Percentiles rank a stretch among this genome's conserved stretches.
Conservation (phyloP, 352 stramenopile species). For the Globisporangium rhizosaccharum region DNA sequence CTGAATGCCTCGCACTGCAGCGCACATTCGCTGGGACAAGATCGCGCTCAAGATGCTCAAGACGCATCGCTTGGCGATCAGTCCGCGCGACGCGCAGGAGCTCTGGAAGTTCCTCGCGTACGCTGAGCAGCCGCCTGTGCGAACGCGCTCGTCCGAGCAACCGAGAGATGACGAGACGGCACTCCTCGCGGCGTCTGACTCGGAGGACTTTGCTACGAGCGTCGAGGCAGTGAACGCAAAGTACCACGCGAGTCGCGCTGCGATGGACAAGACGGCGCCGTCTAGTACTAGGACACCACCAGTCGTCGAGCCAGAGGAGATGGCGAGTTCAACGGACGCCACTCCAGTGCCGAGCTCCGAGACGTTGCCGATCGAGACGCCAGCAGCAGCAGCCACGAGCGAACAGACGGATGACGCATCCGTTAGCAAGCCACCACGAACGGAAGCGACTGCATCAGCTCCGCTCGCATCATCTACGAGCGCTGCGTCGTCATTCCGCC, state of each 20-base stretch:
- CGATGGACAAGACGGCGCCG: background rate
- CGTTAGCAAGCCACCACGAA: background rate
- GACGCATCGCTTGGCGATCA: conserved; percentile 31
- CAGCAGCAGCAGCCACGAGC: background rate
- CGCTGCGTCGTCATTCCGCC: background rate
- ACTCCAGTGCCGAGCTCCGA: background rate
- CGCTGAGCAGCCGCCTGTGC: conserved; percentile 14
- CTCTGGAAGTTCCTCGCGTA: conserved; percentile 82
- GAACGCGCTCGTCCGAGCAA: background rate
- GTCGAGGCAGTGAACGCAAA: background rate
- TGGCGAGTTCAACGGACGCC: background rate
- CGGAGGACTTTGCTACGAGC: background rate
- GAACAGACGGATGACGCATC: background rate
- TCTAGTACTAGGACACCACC: no score
- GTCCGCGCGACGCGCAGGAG: conserved; percentile 35
- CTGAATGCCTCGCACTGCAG: background rate
- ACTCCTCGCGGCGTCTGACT: background rate
- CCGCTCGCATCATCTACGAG: background rate
- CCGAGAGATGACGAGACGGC: background rate
- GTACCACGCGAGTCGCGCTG: background rate
- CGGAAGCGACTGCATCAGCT: background rate
- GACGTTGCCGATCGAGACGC: background rate
- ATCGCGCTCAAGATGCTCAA: conserved; percentile 34
- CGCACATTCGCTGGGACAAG: conserved; percentile 39
- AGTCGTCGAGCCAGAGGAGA: no score